Percentiles rank a stretch among this genome's conserved stretches.
Conservation (phyloP, 148 eudicot genomes). For the Bassia scoparia region DNA sequence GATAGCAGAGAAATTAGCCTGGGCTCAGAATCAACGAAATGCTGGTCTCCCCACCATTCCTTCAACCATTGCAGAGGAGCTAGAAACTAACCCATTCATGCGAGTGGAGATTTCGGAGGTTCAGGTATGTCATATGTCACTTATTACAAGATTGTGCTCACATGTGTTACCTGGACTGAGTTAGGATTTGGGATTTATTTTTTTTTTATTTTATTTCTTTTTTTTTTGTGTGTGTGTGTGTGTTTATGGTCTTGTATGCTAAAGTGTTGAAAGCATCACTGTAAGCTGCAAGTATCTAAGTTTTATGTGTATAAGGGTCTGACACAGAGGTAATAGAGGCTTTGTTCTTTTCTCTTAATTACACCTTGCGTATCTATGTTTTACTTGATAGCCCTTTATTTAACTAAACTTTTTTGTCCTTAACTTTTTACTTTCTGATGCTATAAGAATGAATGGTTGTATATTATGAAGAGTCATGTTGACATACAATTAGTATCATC, state of each 20-base stretch:
- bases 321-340: background rate
- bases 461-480: no score
- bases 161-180: background rate
- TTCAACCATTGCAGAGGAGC: slow-evolving; percentile 81
- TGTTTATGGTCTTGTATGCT: background rate
- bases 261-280: background rate
- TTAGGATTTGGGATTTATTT: no score
- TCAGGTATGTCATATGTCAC: slow-evolving; percentile 46
- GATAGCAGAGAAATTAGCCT: slow-evolving; percentile 52
- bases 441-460: background rate
- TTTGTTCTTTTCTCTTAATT: background rate
- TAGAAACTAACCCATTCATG: slow-evolving; percentile 86
- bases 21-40: slow-evolving; percentile 74
- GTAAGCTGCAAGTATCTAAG: background rate
- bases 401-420: background rate
- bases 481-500: background rate
- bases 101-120: slow-evolving; percentile 67
- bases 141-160: background rate
- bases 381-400: background rate
- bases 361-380: no score
- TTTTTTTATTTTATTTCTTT: no score
- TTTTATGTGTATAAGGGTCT: background rate
- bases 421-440: background rate
- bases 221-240: no score
- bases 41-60: slow-evolving; percentile 77